Conservation (phyloP, 2,329 filamentous ascomycete genomes). For the Trichoderma sp. region DNA sequence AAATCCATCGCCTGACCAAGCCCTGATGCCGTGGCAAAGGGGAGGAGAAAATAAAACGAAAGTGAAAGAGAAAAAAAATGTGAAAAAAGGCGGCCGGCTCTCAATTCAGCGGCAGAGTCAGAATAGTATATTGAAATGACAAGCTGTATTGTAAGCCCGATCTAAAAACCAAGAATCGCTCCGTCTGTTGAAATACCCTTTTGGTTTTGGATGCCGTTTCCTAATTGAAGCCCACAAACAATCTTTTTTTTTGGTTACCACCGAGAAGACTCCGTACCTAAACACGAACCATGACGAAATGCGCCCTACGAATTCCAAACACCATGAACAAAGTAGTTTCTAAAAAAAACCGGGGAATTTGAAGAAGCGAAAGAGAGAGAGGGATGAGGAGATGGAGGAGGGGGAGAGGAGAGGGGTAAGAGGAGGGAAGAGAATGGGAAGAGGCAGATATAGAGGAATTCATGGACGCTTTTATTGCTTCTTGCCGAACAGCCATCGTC, state of each 20-base stretch:
- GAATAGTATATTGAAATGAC: constrained; percentile 6
- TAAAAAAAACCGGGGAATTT: neutral
- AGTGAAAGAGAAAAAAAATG: neutral
- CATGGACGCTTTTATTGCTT: neutral
- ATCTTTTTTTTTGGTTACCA: neutral
- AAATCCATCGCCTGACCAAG: constrained; percentile 73
- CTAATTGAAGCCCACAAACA: constrained; percentile 7
- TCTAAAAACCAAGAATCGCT: constrained; percentile 8
- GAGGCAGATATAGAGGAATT: neutral
- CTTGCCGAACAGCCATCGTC: constrained; percentile 17
- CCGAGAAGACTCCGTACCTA: constrained; percentile 7
- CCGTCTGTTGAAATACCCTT: neutral
- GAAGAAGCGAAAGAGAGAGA: neutral
- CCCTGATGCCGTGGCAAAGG: constrained; percentile 16
- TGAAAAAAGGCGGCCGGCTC: neutral
- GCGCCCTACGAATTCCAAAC: neutral
- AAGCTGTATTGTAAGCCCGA: constrained; percentile 2
- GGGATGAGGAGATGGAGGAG: no score
- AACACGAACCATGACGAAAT: neutral
- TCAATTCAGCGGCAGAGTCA: neutral
- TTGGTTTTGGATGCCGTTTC: neutral
- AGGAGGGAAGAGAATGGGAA: no score
- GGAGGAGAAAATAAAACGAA: neutral
- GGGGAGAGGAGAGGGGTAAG: neutral
- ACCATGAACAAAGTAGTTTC: neutral